A percentile compares a stretch with the other conserved stretches of the same genome.
phyloP scores from a whole-genome alignment of 2,329 filamentous ascomycete species.

The Botrytis fabae region DNA sequence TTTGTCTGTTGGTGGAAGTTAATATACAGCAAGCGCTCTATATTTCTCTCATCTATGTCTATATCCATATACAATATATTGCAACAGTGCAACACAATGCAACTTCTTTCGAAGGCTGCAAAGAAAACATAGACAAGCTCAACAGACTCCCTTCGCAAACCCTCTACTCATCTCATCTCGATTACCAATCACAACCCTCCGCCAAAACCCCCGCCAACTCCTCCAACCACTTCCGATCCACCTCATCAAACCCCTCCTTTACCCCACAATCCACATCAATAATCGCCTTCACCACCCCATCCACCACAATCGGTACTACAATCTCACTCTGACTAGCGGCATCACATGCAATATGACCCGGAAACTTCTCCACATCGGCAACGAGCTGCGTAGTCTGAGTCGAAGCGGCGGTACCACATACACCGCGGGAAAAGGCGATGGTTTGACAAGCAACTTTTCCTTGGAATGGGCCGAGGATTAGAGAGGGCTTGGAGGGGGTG shows the following conservation, averaged over 20 bases:
- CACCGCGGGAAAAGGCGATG: constrained; percentile 71
- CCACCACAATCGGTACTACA: constrained; percentile 66
- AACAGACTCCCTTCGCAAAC: neutral
- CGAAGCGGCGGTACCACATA: constrained; percentile 71
- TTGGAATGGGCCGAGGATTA: constrained; percentile 79
- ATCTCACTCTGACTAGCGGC: constrained; percentile 75
- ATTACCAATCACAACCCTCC: constrained; percentile 64
- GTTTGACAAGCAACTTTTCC: constrained; percentile 79
- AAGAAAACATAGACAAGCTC: neutral
- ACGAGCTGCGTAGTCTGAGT: constrained; percentile 64
- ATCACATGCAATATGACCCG: constrained; percentile 82
- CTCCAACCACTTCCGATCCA: constrained; percentile 67
- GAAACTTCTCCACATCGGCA: constrained; percentile 70
- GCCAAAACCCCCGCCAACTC: constrained; percentile 61
- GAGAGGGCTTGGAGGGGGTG: constrained; percentile 50
- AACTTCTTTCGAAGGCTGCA: neutral
- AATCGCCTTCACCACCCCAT: constrained; percentile 62
- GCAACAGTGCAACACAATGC: neutral
- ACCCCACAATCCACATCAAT: constrained; percentile 79
- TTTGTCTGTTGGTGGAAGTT: neutral
- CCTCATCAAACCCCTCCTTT: constrained; percentile 64
- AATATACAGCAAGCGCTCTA: neutral
- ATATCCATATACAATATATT: neutral
- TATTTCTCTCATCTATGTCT: neutral
- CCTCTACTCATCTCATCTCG: neutral